Percentiles rank a stretch among this genome's conserved stretches.
phyloP scores from a whole-genome alignment of 192 early-diverging fungal genomes.

The Coemansia sp. region DNA sequence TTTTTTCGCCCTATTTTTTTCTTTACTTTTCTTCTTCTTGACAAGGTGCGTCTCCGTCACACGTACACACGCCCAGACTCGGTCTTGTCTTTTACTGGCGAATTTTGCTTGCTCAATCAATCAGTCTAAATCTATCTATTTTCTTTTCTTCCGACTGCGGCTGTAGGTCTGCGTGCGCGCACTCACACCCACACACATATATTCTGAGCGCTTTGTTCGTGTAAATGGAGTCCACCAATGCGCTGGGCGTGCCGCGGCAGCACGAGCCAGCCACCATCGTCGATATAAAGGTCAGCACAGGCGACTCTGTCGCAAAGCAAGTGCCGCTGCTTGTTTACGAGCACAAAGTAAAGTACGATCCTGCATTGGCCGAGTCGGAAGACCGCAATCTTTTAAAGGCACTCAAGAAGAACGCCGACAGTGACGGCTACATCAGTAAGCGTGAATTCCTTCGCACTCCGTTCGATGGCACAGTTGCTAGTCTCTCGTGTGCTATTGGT shows the following conservation, averaged over 20 bases:
- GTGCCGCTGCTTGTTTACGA: slow-evolving; percentile 50
- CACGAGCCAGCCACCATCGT: slow-evolving; percentile 55
- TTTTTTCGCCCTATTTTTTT: not conserved
- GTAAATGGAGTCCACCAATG: slow-evolving; percentile 41
- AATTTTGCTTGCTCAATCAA: slow-evolving; percentile 5
- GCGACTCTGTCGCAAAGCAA: slow-evolving; percentile 28
- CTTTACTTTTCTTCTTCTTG: not conserved
- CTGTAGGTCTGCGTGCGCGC: not conserved
- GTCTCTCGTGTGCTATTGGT: slow-evolving; percentile 15
- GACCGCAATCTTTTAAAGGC: slow-evolving; percentile 27
- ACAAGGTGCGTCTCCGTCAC: slow-evolving; percentile 4
- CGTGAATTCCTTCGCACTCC: slow-evolving; percentile 47
- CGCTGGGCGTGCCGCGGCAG: slow-evolving; percentile 34
- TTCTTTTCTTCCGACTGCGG: not conserved
- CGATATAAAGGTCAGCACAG: slow-evolving; percentile 27
- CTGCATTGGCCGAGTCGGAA: slow-evolving; percentile 3
- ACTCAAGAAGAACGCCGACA: slow-evolving; percentile 27
- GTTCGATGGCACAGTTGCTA: slow-evolving; percentile 37
- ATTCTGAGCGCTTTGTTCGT: not conserved
- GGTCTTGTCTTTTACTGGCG: not conserved
- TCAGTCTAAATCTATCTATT: not conserved
- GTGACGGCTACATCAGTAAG: slow-evolving; percentile 31
- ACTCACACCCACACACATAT: not conserved
- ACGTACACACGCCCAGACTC: not conserved
- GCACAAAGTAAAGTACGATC: slow-evolving; percentile 27